Conservation (phyloP, 2,329 filamentous ascomycete genomes). For the Fusarium robinianum region DNA sequence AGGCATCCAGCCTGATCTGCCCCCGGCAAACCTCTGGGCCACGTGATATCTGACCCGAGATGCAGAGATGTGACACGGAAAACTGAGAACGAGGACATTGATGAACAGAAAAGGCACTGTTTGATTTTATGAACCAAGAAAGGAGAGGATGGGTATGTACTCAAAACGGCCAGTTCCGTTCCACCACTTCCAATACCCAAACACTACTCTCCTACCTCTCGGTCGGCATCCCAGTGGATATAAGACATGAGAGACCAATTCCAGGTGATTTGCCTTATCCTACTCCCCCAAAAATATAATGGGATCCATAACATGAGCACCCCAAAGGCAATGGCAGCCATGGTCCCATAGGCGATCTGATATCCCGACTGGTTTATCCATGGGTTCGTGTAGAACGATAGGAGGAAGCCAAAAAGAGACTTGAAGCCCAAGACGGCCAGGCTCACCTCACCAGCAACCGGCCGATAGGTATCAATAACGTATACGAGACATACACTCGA, state of each 20-base stretch:
- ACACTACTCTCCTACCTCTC: conserved; percentile 60
- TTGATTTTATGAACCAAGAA: too few species aligned
- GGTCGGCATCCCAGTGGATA: conserved; percentile 56
- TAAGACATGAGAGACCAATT: conserved; percentile 52
- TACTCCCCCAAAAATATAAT: conserved; percentile 57
- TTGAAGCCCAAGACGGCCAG: conserved; percentile 60
- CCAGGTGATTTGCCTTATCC: conserved; percentile 52
- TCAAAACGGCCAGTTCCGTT: too few species aligned
- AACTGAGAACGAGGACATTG: too few species aligned
- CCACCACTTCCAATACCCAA: too few species aligned
- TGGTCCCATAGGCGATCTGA: conserved; percentile 55
- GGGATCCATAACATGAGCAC: conserved; percentile 55
- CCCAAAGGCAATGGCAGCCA: conserved; percentile 57
- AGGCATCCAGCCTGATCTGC: too few species aligned
- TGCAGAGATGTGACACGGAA: too few species aligned
- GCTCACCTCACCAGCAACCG: conserved; percentile 59
- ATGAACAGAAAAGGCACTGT: too few species aligned
- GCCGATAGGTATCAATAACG: conserved; percentile 61
- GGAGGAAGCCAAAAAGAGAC: conserved; percentile 60
- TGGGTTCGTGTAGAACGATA: conserved; percentile 64
- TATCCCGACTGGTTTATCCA: conserved; percentile 59
- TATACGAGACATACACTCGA: conserved; percentile 62
- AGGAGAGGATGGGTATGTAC: too few species aligned
- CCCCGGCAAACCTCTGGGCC: too few species aligned
- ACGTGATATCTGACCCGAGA: too few species aligned